Evolutionary conservation across 441 rosid genomes (phyloP).

Genomic region (Raphanus hybrid): DNA sequence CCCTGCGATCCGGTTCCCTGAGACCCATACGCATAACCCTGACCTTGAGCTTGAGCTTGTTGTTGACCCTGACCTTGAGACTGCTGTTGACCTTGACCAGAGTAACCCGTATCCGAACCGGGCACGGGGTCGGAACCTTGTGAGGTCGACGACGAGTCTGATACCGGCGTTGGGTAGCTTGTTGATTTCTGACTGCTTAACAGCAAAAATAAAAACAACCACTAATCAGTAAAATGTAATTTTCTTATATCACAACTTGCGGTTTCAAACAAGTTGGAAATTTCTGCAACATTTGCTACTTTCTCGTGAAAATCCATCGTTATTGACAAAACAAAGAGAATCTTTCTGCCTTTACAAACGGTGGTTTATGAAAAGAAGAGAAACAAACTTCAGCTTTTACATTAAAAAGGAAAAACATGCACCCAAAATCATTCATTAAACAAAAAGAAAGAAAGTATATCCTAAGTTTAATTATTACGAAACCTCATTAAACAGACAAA

Average conservation of each 20-base stretch:
- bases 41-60: conserved; percentile 26
- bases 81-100: conserved; percentile 40
- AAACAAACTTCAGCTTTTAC: conserved; percentile 40
- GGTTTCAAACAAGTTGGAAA: neutral
- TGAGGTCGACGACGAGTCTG: conserved; percentile 44
- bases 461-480: conserved; percentile 28
- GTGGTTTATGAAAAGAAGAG: conserved; percentile 37
- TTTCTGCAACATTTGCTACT: neutral
- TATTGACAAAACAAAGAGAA: conserved; percentile 18
- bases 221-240: neutral
- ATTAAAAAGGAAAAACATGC: neutral
- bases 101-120: conserved; percentile 40
- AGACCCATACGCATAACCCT: conserved; percentile 43
- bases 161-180: conserved; percentile 59
- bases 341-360: conserved; percentile 19
- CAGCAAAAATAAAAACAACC: neutral
- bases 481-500: conserved; percentile 6
- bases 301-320: neutral
- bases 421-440: conserved; percentile 1
- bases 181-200: conserved; percentile 78
- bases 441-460: neutral
- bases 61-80: conserved; percentile 37
- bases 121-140: conserved; percentile 46
- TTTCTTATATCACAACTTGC: conserved; percentile 1
- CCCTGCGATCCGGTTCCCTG: conserved; percentile 43